Evolutionary conservation across 192 early-diverging fungal species (phyloP), one percentile per base, ranked within the genome.

Genomic region (Entrophospora sp.): DNA sequence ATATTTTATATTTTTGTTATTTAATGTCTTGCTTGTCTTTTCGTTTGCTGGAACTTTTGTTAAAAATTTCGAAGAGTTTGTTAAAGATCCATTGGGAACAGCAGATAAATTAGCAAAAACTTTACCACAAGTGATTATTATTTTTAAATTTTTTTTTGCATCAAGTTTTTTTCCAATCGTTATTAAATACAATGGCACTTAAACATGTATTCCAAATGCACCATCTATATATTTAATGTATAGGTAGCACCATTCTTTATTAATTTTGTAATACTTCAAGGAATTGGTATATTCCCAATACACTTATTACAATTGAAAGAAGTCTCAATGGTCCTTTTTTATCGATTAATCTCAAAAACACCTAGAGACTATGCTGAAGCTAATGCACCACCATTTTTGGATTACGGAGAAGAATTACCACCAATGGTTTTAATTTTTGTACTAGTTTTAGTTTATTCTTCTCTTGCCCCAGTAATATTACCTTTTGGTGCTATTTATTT

Each of bases 311-410:
- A 86, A 64, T 70, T 87, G 32, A 77, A 86, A 4, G 83, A 85
- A 2, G 80, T 88, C 18, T 69, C 87, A 46, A 35, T 66, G 52
- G 83, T 84, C 66, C 72, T 59, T 25, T 69, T 87, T 36, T 71
- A 77, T 20, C 77, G 82, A 2, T 68, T 72, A 14, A 82, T 85
- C 71, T 65, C 85, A 68, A 86, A 79, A 64, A 91, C 90, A 1
- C 90, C 90, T 16, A 79, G 90, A 34, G 90, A 92, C 62, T 89
- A 87, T 66, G 85, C 87, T 5, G 85, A 90, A 46, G 77, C 85
- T n/a, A 76, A 82, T 2, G 79, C 87, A 24, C 89, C 89, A 20
- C 83, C 82, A 58, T 80, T 80, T 38, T 79, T 86, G 27, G 81
- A 87, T 48, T 87, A 87, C 75, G 87, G 85, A 35, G 81, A 79